Evolutionary conservation across 2,329 filamentous ascomycete species (phyloP).

Genomic region (Aureobasidium pullulans): DNA sequence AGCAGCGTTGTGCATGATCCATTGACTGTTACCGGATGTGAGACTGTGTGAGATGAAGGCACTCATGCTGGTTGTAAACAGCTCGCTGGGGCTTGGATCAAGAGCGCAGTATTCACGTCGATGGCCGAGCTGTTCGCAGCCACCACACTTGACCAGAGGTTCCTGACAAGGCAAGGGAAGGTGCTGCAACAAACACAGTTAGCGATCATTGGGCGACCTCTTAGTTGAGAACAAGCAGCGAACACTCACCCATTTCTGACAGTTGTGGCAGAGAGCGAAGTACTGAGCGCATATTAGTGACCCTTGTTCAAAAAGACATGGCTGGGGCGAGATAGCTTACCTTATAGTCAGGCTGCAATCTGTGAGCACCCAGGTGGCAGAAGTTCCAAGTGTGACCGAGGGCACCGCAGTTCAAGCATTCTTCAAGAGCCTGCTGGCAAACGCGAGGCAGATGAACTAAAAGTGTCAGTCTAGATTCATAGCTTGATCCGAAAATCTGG

Average conservation of each 20-base stretch:
- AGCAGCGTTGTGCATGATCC: not conserved
- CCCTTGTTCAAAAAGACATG: not conserved
- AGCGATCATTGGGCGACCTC: too few relatives aligned
- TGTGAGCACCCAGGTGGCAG: constrained; percentile 9
- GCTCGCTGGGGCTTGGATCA: not conserved
- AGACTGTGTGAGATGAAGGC: not conserved
- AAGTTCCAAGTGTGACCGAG: constrained; percentile 16
- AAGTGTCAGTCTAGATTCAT: not conserved
- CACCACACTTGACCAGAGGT: not conserved
- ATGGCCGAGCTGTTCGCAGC: constrained; percentile 13
- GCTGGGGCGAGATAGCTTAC: not conserved
- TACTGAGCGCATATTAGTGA: not conserved
- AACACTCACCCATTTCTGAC: constrained; percentile 7
- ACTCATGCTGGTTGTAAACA: not conserved
- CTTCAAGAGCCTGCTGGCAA: not conserved
- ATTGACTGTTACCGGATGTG: not conserved
- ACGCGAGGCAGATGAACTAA: not conserved
- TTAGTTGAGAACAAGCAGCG: not conserved
- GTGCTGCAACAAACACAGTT: not conserved
- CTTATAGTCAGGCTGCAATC: not conserved
- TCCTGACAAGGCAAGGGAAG: constrained; percentile 12
- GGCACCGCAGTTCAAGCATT: constrained; percentile 6
- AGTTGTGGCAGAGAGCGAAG: constrained; percentile 15
- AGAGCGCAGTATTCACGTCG: constrained; percentile 11
- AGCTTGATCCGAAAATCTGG: too few relatives aligned